phyloP scores from a whole-genome alignment of 768 basidiomycete species.

The Trametes cubensis region DNA sequence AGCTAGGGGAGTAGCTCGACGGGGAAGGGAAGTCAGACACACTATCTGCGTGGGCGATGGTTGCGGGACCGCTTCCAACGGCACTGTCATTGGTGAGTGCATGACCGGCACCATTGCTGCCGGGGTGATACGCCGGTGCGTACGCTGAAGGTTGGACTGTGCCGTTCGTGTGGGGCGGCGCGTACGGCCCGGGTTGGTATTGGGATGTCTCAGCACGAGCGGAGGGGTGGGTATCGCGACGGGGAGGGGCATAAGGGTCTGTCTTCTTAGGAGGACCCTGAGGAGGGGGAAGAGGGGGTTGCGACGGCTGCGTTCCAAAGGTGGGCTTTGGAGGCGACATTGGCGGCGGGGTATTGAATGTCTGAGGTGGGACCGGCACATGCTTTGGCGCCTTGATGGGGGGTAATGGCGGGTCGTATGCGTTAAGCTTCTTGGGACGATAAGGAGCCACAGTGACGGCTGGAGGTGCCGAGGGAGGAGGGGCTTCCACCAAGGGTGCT shows the following conservation, averaged over 20 bases:
- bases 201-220: background rate
- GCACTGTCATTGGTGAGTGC: background rate
- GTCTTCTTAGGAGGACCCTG: constrained; percentile 12
- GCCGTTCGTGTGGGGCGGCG: constrained; percentile 5
- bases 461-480: constrained; percentile 34
- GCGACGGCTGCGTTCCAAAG: constrained; percentile 8
- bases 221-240: constrained; percentile 9
- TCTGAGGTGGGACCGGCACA: constrained; percentile 21
- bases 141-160: background rate
- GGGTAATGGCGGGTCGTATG: constrained; percentile 78
- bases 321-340: constrained; percentile 16
- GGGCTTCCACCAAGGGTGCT: constrained; percentile 15
- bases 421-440: constrained; percentile 67
- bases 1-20: background rate
- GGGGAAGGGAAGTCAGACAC: background rate
- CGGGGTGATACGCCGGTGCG: background rate
- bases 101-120: constrained; percentile 3
- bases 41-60: too few relatives aligned
- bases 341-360: constrained; percentile 14
- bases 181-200: background rate
- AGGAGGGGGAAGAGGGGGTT: constrained; percentile 18
- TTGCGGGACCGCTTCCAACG: background rate
- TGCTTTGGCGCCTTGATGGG: constrained; percentile 46
- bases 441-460: constrained; percentile 48
- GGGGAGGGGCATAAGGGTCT: constrained; percentile 3